Base-by-base conservation (phyloP, 164 flowering plant genomes). In the Berberis vulgaris region DNA sequence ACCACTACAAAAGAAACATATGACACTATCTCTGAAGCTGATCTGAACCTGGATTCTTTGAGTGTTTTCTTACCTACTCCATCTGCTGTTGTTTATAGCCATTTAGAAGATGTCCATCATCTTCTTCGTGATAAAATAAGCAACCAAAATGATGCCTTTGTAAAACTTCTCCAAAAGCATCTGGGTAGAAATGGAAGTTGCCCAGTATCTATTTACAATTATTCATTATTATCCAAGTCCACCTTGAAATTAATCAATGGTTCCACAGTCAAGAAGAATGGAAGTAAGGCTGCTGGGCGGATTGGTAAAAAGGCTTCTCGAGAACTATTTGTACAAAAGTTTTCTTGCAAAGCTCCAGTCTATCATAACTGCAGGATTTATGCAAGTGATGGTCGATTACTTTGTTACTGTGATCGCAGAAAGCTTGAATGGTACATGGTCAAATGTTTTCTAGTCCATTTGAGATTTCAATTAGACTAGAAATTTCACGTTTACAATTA, bases 281-380 rank as follows among this genome's bases (percentile, higher is more conserved):
- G 78, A 41, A 62, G 54, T 58, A 89, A 71, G 73, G 67, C 67
- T 65, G 57, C 74, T 49, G 91, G 76, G 73, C 77, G 79, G 64
- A 56, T 78, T 52, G 64, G 77, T 57, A 75, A 78, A 65, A 91
- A 82, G 77, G 79, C 84, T 73, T 89, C 96, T 71, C 78, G 96
- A 45, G 73, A 86, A 69, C 78, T 85, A 2, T 94, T 91, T 80
- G 95, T 91, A 57, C 80, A 91, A 55, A 94, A 91, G 59, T 91
- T 94, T 73, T 94, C 99, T 10, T 94, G 99, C 90, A 94, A 91
- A 73, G 64, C 97, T 70, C 99, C 97, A 53, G 99, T 91, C 65
- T 94, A 94, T 79, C 97, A 91, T 71, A 94, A 94, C 66, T 94
- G 96, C 73, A 84, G 92, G 72, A 94, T 94, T 64, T 91, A 84